Conservation (phyloP, 1,139 yeast genomes). For the Meyerozyma elateridarum region DNA sequence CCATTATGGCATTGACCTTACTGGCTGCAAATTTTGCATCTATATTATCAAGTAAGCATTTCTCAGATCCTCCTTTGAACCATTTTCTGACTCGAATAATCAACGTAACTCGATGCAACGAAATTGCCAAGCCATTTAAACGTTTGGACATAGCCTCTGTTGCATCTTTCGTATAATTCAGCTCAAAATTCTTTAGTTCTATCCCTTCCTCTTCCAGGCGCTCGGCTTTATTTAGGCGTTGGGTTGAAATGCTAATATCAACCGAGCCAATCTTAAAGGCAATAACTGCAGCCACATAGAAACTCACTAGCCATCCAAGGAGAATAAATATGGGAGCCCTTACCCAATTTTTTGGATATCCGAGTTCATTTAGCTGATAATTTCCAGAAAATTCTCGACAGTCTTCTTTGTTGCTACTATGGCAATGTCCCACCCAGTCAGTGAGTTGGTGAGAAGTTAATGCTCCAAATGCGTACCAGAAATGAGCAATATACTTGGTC, state of each 20-base stretch:
- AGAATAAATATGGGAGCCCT: constrained; percentile 19
- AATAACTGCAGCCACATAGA: constrained; percentile 13
- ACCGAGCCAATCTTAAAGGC: constrained; percentile 17
- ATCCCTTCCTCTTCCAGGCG: not conserved
- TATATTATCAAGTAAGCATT: constrained; percentile 14
- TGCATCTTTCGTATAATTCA: not conserved
- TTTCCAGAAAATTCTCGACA: constrained; percentile 19
- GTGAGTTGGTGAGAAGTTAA: constrained; percentile 20
- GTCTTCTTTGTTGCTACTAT: constrained; percentile 8
- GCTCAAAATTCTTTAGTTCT: not conserved
- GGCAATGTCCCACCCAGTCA: constrained; percentile 20
- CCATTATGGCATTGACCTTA: constrained; percentile 23
- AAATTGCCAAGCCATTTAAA: no score
- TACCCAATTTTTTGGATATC: constrained; percentile 20
- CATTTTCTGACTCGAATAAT: not conserved
- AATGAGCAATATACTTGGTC: constrained; percentile 22
- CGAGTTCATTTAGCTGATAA: constrained; percentile 16
- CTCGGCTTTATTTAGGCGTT: not conserved
- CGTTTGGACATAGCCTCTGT: not conserved
- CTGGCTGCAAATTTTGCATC: constrained; percentile 16
- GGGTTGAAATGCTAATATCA: constrained; percentile 12
- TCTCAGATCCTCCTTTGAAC: constrained; percentile 5
- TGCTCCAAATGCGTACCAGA: constrained; percentile 25
- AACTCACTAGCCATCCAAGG: constrained; percentile 17
- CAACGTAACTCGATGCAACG: not conserved